Percentiles rank a stretch among this genome's conserved stretches.
Conservation (phyloP, 352 stramenopile genomes). For the Thalassiosira allenii region DNA sequence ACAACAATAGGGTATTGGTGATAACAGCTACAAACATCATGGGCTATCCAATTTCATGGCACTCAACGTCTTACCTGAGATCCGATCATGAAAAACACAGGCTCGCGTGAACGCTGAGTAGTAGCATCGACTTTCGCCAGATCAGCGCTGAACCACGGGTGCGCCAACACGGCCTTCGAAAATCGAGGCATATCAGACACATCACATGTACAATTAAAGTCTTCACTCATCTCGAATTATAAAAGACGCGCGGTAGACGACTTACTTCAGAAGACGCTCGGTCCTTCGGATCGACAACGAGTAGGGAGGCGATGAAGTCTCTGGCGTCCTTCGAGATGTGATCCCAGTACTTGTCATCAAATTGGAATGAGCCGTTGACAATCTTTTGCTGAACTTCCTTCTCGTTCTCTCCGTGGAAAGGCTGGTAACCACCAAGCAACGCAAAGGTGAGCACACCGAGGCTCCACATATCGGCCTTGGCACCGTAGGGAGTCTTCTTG, state of each 20-base stretch:
- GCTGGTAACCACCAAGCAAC: constrained; percentile 88
- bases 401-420: constrained; percentile 93
- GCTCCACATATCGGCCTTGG: constrained; percentile 78
- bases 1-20: background rate
- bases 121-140: background rate
- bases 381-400: constrained; percentile 66
- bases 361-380: constrained; percentile 52
- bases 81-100: constrained; percentile 56
- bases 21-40: background rate
- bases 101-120: background rate
- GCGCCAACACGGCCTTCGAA: constrained; percentile 50
- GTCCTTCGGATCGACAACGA: constrained; percentile 92
- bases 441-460: constrained; percentile 76
- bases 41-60: constrained; percentile 55
- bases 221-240: too few species aligned
- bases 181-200: too few species aligned
- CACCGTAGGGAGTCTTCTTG: constrained; percentile 65
- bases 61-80: constrained; percentile 49
- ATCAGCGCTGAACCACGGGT: background rate
- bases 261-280: constrained; percentile 89
- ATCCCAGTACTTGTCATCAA: constrained; percentile 92
- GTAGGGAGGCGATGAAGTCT: constrained; percentile 91
- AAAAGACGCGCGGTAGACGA: too few species aligned
- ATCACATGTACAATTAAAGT: too few species aligned
- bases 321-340: constrained; percentile 92